Evolutionary conservation across 2,329 filamentous ascomycete species (phyloP).

Genomic region (Aspergillus awamori): DNA sequence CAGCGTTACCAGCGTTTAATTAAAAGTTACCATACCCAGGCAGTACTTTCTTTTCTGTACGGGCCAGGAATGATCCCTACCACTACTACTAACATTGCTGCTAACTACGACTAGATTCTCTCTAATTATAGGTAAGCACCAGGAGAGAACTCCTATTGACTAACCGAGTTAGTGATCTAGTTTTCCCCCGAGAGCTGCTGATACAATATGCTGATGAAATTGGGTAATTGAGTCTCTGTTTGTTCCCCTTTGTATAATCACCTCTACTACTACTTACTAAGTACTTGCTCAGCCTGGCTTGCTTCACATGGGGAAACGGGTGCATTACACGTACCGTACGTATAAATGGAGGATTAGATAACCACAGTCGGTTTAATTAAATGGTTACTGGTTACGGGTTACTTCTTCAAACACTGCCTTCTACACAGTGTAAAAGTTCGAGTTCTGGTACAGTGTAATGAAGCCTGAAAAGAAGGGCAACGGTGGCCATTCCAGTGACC

Average conservation of each 20-base stretch:
- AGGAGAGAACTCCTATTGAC: background rate
- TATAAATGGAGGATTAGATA: too few relatives aligned
- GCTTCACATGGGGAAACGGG: too few relatives aligned
- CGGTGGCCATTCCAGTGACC: slow-evolving; percentile 14
- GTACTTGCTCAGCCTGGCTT: too few relatives aligned
- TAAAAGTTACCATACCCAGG: background rate
- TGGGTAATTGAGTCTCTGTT: too few relatives aligned
- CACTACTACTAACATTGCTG: too few relatives aligned
- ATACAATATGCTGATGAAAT: too few relatives aligned
- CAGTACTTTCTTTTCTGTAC: background rate
- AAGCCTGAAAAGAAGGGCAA: slow-evolving; percentile 8
- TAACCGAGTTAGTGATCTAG: background rate
- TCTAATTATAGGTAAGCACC: background rate
- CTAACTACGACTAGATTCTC: background rate
- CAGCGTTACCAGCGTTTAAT: background rate
- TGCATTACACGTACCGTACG: too few relatives aligned
- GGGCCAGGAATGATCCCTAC: background rate
- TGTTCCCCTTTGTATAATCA: too few relatives aligned
- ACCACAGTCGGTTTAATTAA: background rate
- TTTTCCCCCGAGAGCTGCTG: background rate
- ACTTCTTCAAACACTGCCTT: background rate
- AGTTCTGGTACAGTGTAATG: background rate
- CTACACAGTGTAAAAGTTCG: background rate
- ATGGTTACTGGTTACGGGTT: background rate
- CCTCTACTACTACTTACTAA: too few relatives aligned